Base-by-base conservation (phyloP, 2,329 filamentous ascomycete species). In the Xylariales sp. region DNA sequence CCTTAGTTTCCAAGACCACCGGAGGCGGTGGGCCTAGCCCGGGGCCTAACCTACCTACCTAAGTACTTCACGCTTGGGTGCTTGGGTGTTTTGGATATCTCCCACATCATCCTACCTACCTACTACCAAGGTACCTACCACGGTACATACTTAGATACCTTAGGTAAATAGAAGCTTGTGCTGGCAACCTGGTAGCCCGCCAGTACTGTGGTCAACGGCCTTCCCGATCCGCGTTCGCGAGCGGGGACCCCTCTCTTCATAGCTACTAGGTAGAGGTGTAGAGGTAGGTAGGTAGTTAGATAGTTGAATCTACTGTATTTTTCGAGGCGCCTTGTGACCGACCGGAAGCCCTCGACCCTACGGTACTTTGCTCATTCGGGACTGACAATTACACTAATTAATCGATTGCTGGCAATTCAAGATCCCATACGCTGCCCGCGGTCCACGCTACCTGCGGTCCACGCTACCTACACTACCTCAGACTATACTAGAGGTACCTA, bases 181-280 rank as follows among this genome's bases (percentile, higher is more conserved):
- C 55, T 56, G 54, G 54, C 39, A 16, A 23, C 23, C 54, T n/a
- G 54, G 5, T 41, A 16, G 14, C 23, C 54, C 9, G 54, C 14
- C 39, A 39, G 2, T 39, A 39, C 36, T 7, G 50, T 18, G 32
- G 59, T 43, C 45, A 58, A 67, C 55, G 56, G 56, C 59, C 59
- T 67, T 63, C 36, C 64, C 64, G 41, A 69, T 64, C 32, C 34
- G 56, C 49, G 28, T 34, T 65, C 32, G 39, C 32, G 41, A 48
- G 56, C 54, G 55, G 55, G 65, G 39, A 12, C 39, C 23, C 57
- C 34, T n/a, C 49, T 55, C 23, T 32, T 23, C 23, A 2, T 23
- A 23, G 23, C 23, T 23, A 23, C 23, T 23, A 23, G 23, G 23
- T 23, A 23, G 23, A 23, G 23, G 23, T 23, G 23, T 23, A 23